Percentiles rank a stretch among this genome's conserved stretches.
phyloP scores from a whole-genome alignment of 441 rosid genomes.

The Adansonia gregorii region DNA sequence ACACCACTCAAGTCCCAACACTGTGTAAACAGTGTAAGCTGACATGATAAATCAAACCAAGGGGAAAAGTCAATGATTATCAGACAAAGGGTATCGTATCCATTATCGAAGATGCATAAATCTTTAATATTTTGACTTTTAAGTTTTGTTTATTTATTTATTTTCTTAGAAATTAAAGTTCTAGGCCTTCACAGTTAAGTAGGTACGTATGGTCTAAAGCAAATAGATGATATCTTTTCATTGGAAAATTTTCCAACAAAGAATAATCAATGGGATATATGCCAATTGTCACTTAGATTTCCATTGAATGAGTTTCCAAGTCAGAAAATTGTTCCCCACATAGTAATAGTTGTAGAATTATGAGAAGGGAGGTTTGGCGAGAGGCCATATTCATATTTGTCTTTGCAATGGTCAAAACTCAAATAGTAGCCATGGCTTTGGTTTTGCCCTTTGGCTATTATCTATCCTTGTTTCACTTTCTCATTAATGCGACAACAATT shows the following conservation, averaged over 20 bases:
- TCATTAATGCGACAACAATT: neutral
- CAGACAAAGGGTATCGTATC: neutral
- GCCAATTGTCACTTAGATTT: neutral
- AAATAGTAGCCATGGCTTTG: neutral
- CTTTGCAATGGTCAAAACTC: too few relatives aligned
- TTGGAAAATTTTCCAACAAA: neutral
- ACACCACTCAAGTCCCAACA: conserved; percentile 63
- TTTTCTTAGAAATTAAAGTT: neutral
- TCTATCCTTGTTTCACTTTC: conserved; percentile 6
- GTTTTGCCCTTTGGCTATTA: neutral
- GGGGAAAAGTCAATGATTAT: neutral
- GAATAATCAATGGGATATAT: neutral
- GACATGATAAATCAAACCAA: conserved; percentile 46
- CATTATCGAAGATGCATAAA: too few relatives aligned
- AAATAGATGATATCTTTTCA: neutral
- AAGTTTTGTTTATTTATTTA: too few relatives aligned
- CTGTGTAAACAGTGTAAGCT: conserved; percentile 80
- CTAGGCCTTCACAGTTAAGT: neutral
- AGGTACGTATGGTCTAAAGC: neutral
- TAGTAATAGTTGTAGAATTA: neutral
- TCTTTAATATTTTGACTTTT: too few relatives aligned
- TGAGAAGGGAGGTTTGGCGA: neutral
- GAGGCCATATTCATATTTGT: neutral
- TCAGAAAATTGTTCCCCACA: neutral
- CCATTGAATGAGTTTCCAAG: neutral